Percentiles rank a stretch among this genome's conserved stretches.
phyloP scores from a whole-genome alignment of 768 basidiomycete genomes.

The Fibroporia radiculosa region DNA sequence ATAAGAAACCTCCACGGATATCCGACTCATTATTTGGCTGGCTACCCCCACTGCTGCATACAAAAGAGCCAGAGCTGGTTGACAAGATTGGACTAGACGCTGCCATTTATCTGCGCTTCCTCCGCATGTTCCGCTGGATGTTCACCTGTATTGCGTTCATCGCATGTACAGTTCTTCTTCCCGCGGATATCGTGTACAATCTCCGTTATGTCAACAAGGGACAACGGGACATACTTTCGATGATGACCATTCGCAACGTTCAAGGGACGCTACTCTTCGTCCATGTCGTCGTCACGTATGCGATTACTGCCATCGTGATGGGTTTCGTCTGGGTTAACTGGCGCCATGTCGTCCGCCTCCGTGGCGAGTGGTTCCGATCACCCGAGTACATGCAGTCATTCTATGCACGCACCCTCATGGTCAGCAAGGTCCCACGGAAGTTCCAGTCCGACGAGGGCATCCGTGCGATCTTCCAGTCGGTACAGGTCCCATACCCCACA shows the following conservation, averaged over 20 bases:
- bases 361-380: conserved; percentile 83
- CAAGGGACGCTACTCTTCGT: conserved; percentile 62
- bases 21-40: conserved; percentile 82
- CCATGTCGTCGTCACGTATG: conserved; percentile 78
- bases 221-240: conserved; percentile 57
- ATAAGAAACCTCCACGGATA: conserved; percentile 75
- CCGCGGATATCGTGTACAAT: conserved; percentile 84
- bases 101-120: conserved; percentile 86
- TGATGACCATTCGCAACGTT: conserved; percentile 85
- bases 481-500: conserved; percentile 78
- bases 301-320: conserved; percentile 70
- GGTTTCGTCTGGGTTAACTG: conserved; percentile 69
- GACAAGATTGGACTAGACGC: conserved; percentile 91
- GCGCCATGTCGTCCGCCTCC: conserved; percentile 70
- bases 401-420: conserved; percentile 87
- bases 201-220: conserved; percentile 47
- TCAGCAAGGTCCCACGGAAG: conserved; percentile 73
- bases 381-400: conserved; percentile 85
- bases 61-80: conserved; percentile 83
- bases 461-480: conserved; percentile 59
- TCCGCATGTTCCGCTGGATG: conserved; percentile 72
- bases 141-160: conserved; percentile 59
- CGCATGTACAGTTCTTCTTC: conserved; percentile 69
- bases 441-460: conserved; percentile 83
- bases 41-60: conserved; percentile 77